Evolutionary conservation across 1,139 yeast genomes (phyloP).

Genomic region (Meyerozyma carpophila): DNA sequence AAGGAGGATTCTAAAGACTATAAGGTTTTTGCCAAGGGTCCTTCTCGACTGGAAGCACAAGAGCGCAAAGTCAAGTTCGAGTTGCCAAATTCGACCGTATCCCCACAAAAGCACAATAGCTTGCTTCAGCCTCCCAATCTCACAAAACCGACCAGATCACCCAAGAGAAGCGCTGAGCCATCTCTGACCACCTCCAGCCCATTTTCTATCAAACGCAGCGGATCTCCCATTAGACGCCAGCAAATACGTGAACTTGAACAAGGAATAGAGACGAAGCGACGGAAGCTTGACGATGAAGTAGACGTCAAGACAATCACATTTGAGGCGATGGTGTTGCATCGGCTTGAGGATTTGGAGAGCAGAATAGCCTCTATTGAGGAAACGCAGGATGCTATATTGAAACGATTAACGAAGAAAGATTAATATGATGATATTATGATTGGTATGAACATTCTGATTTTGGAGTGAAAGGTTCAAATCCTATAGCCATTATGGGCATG

Average conservation of each 20-base stretch:
- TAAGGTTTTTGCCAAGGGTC: slow-evolving; percentile 9
- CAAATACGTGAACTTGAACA: slow-evolving; percentile 26
- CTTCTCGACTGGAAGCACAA: slow-evolving; percentile 4
- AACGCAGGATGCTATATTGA: slow-evolving; percentile 11
- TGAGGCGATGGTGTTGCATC: slow-evolving; percentile 4
- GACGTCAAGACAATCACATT: slow-evolving; percentile 3
- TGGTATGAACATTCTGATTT: background rate
- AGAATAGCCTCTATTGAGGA: slow-evolving; percentile 9
- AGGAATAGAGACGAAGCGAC: slow-evolving; percentile 6
- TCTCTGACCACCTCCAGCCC: slow-evolving; percentile 5
- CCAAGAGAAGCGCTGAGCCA: background rate
- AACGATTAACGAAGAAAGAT: slow-evolving; percentile 6
- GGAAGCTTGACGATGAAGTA: slow-evolving; percentile 1
- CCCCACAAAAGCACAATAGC: slow-evolving; percentile 3
- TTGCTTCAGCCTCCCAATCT: background rate
- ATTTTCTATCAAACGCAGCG: slow-evolving; percentile 27
- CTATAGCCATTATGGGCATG: background rate
- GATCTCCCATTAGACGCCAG: slow-evolving; percentile 31
- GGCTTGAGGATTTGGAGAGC: slow-evolving; percentile 5
- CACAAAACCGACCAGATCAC: background rate
- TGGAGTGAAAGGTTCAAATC: too few species aligned
- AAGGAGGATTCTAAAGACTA: slow-evolving; percentile 4
- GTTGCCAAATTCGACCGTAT: slow-evolving; percentile 1
- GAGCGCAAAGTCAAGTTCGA: slow-evolving; percentile 1
- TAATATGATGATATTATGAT: background rate